phyloP scores from a whole-genome alignment of 2,329 filamentous ascomycete genomes.

The Cadophora malorum region DNA sequence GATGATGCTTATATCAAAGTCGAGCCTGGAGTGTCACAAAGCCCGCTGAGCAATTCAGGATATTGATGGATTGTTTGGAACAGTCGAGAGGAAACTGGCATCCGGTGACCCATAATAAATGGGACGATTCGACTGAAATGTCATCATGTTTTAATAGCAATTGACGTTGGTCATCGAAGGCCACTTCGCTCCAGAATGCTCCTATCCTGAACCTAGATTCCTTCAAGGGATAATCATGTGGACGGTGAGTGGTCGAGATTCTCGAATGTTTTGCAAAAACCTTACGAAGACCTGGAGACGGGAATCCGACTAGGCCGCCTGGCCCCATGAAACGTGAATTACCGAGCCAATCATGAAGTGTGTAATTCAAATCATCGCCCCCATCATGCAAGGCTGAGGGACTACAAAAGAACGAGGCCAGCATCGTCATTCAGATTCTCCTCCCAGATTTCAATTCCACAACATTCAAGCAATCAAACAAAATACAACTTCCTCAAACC shows the following conservation, averaged over 20 bases:
- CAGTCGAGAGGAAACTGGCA: background rate
- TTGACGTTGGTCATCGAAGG: background rate
- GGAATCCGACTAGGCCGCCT: too few relatives aligned
- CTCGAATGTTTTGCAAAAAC: background rate
- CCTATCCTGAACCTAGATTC: background rate
- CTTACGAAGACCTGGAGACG: too few relatives aligned
- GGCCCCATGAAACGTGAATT: background rate
- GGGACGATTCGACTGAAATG: background rate
- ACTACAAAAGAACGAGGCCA: conserved; percentile 4
- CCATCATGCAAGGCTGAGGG: conserved; percentile 11
- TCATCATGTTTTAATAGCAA: background rate
- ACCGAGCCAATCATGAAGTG: conserved; percentile 19
- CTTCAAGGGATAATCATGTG: conserved; percentile 3
- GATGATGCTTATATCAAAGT: background rate
- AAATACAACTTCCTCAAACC: background rate
- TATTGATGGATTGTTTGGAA: background rate
- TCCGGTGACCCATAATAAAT: background rate
- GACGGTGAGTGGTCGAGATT: background rate
- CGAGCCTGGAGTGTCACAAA: background rate
- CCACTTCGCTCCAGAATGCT: background rate
- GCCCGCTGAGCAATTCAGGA: background rate
- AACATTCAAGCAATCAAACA: conserved; percentile 16
- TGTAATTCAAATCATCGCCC: conserved; percentile 24
- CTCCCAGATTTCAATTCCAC: background rate
- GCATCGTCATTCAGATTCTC: background rate